Evolutionary conservation across 1,284 basidiomycete genomes (phyloP), one percentile per base, ranked within the genome.

Genomic region (Leccinum subrobustum): DNA sequence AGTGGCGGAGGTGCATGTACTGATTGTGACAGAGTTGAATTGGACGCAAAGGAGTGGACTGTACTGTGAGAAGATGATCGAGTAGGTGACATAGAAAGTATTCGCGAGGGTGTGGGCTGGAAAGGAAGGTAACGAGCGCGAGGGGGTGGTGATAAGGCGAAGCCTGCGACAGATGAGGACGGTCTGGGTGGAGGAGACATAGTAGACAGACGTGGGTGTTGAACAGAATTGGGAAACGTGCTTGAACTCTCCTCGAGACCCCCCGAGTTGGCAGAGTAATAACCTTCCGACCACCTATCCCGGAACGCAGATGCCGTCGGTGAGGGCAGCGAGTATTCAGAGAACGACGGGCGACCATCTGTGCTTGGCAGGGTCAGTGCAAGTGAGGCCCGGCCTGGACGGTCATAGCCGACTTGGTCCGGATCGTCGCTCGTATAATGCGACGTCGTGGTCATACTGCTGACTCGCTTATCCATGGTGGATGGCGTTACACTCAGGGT

Each of bases 301-400:
- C 84, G 83, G 74, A 91, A 91, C 12, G 86, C 87, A 25, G 88
- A 90, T 14, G 80, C 83, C 1, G 88, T 87, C 1, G 89, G 89
- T 3, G 88, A 91, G 4, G 81, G 76, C 55, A 77, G 76, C 14
- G 79, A 78, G 68, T 86, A 85, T 57, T 85, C 81, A 6, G 85
- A 87, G 31, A 84, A 65, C 18, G 86, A 87, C 12, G 76, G 78
- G 37, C 77, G 72, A 33, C 70, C 77, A 62, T 65, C 72, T 59
- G 65, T 73, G 56, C 66, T 71, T 20, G 60, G 64, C 7, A 73
- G 47, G 42, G 71, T 73, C 42, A 76, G 60, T 31, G 74, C 68
- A 53, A 80, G 51, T 12, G 80, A 79, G 56, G 73, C 65, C 33
- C 78, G 68, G 58, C 71, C 67, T 4, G 42, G 60, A 33, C 60